Evolutionary conservation across 2,329 filamentous ascomycete genomes (phyloP).

Genomic region (Hypoxylon sp.): DNA sequence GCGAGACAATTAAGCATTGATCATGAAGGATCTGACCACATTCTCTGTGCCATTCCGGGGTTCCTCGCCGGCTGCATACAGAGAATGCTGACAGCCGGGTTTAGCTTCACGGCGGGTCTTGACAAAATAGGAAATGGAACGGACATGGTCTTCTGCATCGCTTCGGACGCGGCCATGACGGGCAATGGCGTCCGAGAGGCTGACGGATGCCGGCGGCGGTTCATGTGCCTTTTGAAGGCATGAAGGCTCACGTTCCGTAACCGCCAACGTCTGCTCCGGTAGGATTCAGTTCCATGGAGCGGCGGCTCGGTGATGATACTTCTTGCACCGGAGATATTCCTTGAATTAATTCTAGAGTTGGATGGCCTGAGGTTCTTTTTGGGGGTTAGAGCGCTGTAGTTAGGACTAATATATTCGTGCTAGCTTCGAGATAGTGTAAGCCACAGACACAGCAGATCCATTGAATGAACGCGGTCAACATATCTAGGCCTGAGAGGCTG

Average conservation of each 20-base stretch:
- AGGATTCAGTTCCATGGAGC: conserved; percentile 8
- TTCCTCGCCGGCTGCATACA: background rate
- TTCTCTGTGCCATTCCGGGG: background rate
- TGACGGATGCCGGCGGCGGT: conserved; percentile 7
- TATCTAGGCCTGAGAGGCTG: background rate
- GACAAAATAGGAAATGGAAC: conserved; percentile 3
- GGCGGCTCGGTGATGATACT: conserved; percentile 2
- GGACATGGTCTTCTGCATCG: conserved; percentile 1
- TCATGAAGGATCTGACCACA: background rate
- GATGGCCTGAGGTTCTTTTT: background rate
- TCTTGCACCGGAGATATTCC: background rate
- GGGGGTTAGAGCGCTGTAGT: background rate
- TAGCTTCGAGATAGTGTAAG: background rate
- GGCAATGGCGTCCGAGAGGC: conserved; percentile 4
- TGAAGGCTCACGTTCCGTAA: background rate
- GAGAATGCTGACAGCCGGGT: background rate
- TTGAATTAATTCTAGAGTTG: background rate
- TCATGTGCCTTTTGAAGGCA: background rate
- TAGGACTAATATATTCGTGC: background rate
- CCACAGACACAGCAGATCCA: background rate
- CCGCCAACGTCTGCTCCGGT: conserved; percentile 3
- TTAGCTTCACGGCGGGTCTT: background rate
- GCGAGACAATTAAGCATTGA: background rate
- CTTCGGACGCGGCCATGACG: conserved; percentile 4
- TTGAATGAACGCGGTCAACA: background rate